These are phyloP conservation scores for Serendipita sp. DNA, from an alignment of 768 basidiomycete species.

Conservation along the genomic window DNA sequence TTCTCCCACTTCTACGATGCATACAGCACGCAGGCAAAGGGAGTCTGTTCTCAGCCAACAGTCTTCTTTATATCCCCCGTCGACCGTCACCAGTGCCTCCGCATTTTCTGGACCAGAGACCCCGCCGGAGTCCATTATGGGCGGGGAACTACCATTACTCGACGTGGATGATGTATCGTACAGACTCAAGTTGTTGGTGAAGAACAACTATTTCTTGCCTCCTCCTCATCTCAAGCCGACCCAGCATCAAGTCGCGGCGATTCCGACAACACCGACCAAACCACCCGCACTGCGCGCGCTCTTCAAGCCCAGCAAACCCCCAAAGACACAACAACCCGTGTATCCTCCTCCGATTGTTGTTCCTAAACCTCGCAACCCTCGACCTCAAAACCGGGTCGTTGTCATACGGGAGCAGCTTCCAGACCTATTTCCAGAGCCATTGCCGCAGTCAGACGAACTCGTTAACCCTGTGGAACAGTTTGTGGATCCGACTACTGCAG, in stretches of 20 bases:
- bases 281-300: constrained; percentile 9
- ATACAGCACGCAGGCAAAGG: constrained; percentile 3
- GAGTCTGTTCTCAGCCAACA: constrained; percentile 42
- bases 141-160: constrained; percentile 14
- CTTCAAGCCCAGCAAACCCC: constrained; percentile 25
- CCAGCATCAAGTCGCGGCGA: constrained; percentile 6
- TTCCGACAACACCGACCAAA: constrained; percentile 8
- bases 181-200: constrained; percentile 65
- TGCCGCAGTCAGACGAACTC: constrained; percentile 31
- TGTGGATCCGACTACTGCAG: constrained; percentile 1
- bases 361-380: constrained; percentile 53
- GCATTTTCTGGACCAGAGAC: constrained; percentile 48
- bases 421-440: background rate
- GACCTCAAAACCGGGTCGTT: constrained; percentile 25
- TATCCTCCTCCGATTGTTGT: constrained; percentile 40
- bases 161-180: constrained; percentile 68
- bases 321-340: constrained; percentile 23
- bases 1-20: background rate
- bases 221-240: constrained; percentile 70
- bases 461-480: constrained; percentile 13
- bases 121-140: constrained; percentile 22
- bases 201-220: constrained; percentile 78
- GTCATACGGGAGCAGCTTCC: background rate
- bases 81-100: constrained; percentile 28
- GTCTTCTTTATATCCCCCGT: constrained; percentile 63